These are phyloP conservation scores for Vicia faba DNA, from an alignment of 306 rosid species.

Conservation along the genomic window DNA sequence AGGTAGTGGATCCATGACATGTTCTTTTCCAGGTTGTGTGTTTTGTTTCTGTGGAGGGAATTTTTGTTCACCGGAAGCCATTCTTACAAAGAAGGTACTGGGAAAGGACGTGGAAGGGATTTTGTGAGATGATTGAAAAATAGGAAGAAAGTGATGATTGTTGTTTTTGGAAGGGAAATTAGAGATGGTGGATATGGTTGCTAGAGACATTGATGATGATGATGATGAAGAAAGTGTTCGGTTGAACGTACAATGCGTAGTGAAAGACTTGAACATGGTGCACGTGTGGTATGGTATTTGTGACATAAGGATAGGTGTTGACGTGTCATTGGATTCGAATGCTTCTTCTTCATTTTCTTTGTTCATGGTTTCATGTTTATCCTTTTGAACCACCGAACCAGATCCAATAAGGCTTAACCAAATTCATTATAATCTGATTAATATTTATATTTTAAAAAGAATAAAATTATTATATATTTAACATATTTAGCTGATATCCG, in stretches of 20 bases:
- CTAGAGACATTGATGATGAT: conserved; percentile 27
- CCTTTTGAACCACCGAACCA: too few relatives aligned
- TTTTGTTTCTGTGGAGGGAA: conserved; percentile 70
- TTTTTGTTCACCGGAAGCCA: conserved; percentile 65
- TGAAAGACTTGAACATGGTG: conserved; percentile 22
- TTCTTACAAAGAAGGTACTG: conserved; percentile 38
- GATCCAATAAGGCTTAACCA: too few relatives aligned
- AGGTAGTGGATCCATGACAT: conserved; percentile 74
- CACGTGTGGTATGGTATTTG: neutral
- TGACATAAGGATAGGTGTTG: neutral
- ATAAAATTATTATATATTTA: too few relatives aligned
- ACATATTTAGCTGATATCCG: too few relatives aligned
- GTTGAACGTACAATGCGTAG: neutral
- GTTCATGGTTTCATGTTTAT: too few relatives aligned
- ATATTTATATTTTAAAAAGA: too few relatives aligned
- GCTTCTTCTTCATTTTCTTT: too few relatives aligned
- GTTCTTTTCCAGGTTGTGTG: conserved; percentile 78
- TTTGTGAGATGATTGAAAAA: conserved; percentile 6
- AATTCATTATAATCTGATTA: too few relatives aligned
- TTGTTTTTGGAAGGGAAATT: conserved; percentile 26
- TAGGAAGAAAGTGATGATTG: conserved; percentile 11
- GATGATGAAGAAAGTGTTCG: conserved; percentile 29
- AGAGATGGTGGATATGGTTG: neutral
- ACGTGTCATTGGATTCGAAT: conserved; percentile 19
- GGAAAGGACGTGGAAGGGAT: conserved; percentile 2